phyloP scores from a whole-genome alignment of 129 eudicot species.

The Sambucus nigra region DNA sequence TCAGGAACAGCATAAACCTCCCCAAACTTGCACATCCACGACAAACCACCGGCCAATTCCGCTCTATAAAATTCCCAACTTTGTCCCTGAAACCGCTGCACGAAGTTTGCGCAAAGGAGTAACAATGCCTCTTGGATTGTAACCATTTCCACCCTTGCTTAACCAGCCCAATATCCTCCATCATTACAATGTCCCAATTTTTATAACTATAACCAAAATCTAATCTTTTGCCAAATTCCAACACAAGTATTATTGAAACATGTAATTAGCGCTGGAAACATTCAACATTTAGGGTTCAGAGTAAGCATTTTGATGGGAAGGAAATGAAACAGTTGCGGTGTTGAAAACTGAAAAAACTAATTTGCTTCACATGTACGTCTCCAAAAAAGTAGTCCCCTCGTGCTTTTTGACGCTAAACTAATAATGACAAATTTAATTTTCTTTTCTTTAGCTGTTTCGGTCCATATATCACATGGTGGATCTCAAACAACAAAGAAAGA shows the following conservation, averaged over 20 bases:
- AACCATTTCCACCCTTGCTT: conserved; percentile 82
- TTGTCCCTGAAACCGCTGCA: conserved; percentile 35
- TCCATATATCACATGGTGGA: conserved; percentile 9
- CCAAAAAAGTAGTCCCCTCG: conserved; percentile 13
- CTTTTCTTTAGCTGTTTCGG: conserved; percentile 6
- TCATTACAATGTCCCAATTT: conserved; percentile 16
- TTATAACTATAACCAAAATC: conserved; percentile 1
- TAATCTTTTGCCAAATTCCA: not conserved
- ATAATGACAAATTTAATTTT: conserved; percentile 19
- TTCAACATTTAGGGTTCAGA: not conserved
- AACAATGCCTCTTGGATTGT: conserved; percentile 46
- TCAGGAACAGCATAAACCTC: conserved; percentile 26
- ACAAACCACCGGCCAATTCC: conserved; percentile 87
- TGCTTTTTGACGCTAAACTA: conserved; percentile 28
- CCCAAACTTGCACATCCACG: conserved; percentile 46
- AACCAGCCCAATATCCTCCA: conserved; percentile 87
- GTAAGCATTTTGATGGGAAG: not conserved
- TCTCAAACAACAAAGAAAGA: not conserved
- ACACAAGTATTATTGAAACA: not conserved
- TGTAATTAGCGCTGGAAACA: conserved; percentile 5
- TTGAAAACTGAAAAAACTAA: conserved; percentile 17
- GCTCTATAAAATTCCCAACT: conserved; percentile 48
- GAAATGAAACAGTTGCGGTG: conserved; percentile 3
- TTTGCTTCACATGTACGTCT: conserved; percentile 49
- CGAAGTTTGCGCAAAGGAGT: conserved; percentile 26